These are phyloP conservation scores for Aspergillus chevalieri DNA, from an alignment of 2,329 filamentous ascomycete genomes.

Conservation along the genomic window DNA sequence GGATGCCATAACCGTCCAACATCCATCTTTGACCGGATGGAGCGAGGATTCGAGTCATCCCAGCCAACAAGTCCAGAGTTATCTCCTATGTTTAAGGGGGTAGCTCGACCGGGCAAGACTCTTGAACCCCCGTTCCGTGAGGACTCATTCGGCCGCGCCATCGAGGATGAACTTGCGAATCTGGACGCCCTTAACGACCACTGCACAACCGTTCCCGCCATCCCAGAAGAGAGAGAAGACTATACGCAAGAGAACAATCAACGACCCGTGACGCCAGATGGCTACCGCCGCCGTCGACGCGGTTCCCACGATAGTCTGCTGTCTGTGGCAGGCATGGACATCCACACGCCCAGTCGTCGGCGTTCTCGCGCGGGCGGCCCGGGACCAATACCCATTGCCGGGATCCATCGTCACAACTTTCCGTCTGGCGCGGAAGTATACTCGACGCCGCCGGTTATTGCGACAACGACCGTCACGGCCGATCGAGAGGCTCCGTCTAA, in stretches of 20 bases:
- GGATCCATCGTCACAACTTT: conserved; percentile 44
- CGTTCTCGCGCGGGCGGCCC: conserved; percentile 66
- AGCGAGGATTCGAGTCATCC: conserved; percentile 60
- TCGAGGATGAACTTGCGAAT: conserved; percentile 12
- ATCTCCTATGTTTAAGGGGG: not conserved
- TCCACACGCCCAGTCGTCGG: conserved; percentile 70
- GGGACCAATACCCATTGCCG: conserved; percentile 39
- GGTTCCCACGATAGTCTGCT: conserved; percentile 81
- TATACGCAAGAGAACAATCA: conserved; percentile 2
- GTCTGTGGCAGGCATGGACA: conserved; percentile 81
- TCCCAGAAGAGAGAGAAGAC: conserved; percentile 36
- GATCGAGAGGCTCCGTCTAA: conserved; percentile 21
- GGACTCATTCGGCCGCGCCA: not conserved
- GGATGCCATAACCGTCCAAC: conserved; percentile 55
- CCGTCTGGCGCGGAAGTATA: conserved; percentile 38
- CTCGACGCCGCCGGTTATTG: conserved; percentile 33
- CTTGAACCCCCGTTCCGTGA: not conserved
- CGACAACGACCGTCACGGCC: conserved; percentile 30
- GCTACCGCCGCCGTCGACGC: not conserved
- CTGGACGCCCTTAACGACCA: conserved; percentile 13
- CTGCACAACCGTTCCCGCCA: conserved; percentile 21
- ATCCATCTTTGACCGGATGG: conserved; percentile 70
- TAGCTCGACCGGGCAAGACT: not conserved
- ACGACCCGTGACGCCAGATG: not conserved
- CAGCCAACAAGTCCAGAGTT: conserved; percentile 65